phyloP scores from a whole-genome alignment of 805 yeast genomes.

The Lipomyces yamadae region DNA sequence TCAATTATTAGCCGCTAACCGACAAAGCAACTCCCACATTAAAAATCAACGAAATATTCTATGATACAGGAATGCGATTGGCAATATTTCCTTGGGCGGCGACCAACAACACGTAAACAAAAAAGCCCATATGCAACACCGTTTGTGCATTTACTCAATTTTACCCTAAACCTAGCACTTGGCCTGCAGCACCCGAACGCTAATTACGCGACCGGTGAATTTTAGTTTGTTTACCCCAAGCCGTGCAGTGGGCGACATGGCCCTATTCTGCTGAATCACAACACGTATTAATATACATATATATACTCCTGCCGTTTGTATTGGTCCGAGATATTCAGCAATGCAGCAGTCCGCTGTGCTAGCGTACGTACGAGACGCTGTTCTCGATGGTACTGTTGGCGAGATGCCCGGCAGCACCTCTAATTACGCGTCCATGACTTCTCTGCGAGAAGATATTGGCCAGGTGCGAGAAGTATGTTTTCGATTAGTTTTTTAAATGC shows the following conservation, averaged over 20 bases:
- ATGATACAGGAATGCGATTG: no score
- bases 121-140: no score
- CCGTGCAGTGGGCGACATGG: not conserved
- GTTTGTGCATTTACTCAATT: no score
- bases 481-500: not conserved
- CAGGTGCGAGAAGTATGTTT: not conserved
- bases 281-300: not conserved
- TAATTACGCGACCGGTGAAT: no score
- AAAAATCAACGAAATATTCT: no score
- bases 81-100: no score
- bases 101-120: no score
- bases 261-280: not conserved
- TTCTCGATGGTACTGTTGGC: slow-evolving; percentile 16
- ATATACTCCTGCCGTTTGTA: not conserved
- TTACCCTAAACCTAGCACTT: not conserved
- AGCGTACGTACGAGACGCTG: slow-evolving; percentile 28
- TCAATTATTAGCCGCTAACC: no score
- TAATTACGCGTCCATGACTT: not conserved
- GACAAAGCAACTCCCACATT: no score
- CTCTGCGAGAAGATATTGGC: not conserved
- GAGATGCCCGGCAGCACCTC: not conserved
- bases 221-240: not conserved
- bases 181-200: no score
- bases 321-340: not conserved
- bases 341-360: slow-evolving; percentile 5